Evolutionary conservation across 768 basidiomycete species (phyloP), one percentile per base, ranked within the genome.

Genomic region (Tulasnella sp.): DNA sequence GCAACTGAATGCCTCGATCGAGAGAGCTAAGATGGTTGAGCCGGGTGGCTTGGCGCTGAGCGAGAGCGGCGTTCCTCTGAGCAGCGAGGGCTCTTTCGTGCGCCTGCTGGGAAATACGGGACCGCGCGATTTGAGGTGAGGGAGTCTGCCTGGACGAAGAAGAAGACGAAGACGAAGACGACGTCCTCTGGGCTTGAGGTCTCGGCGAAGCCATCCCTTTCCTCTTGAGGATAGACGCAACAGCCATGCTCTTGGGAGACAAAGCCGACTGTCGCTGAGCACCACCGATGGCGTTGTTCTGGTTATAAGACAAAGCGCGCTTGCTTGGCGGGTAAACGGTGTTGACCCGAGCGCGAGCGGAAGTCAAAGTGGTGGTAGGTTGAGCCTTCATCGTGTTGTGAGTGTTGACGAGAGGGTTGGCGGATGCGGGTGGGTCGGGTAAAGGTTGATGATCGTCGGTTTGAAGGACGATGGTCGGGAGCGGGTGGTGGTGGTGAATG

Each of bases 361-460:
- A 39, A 8, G 40, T 39, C n/a, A 67, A 37, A 36, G 75, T 69
- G 67, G 73, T 74, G 36, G 73, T 58, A 69, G 75, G 42, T 73
- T 38, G 75, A 70, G 75, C 75, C 75, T 76, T 94, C 90, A 91
- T 93, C 70, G 91, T 91, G 81, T 94, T 94, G 79, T 90, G 86
- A 74, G 88, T 83, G 78, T 86, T 87, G 82, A 91, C 88, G 79
- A 89, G n/a, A 86, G 81, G 87, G 86, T 49, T 19, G n/a, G 38
- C 37, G 88, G 86, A 80, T 89, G 83, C 67, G 83, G 84, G 39
- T 64, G 58, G 58, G 58, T 64, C 8, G 29, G 58, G 58, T 42
- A 42, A 42, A 42, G 42, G 42, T 90, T 88, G 78, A 88, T 85
- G 85, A 93, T 92, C 86, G 94, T 94, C 93, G 94, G 94, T 84